Conservation (phyloP, 2,329 filamentous ascomycete genomes). For the Teratosphaeria gauchensis region DNA sequence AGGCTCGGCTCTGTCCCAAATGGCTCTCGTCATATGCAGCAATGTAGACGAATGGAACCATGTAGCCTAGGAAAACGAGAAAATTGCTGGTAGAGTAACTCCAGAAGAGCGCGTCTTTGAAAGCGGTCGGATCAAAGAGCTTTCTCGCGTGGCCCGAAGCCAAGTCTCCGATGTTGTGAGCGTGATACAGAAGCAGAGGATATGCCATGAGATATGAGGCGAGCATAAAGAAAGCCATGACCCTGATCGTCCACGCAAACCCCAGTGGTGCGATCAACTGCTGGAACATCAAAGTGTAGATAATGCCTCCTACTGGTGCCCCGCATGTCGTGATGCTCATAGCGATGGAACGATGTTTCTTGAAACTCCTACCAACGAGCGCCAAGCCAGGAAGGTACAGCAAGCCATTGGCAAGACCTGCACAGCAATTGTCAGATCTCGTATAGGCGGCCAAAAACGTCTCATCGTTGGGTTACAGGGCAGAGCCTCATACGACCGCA, state of each 20-base stretch:
- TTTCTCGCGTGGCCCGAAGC: constrained; percentile 17
- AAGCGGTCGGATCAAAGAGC: constrained; percentile 31
- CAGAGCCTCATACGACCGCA: not conserved
- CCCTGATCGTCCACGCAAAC: constrained; percentile 54
- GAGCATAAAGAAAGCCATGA: constrained; percentile 51
- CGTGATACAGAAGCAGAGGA: constrained; percentile 25
- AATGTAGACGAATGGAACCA: constrained; percentile 35
- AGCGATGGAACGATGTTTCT: constrained; percentile 48
- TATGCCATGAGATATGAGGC: constrained; percentile 30
- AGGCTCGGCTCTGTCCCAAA: constrained; percentile 34
- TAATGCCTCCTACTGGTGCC: constrained; percentile 50
- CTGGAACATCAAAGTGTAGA: constrained; percentile 44
- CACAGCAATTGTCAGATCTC: not conserved
- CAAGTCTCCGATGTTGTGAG: constrained; percentile 22
- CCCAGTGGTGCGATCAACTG: constrained; percentile 49
- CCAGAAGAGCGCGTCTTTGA: constrained; percentile 31
- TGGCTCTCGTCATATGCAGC: constrained; percentile 27
- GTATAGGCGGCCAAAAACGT: not conserved
- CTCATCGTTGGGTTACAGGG: constrained; percentile 28
- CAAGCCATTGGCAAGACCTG: constrained; percentile 25
- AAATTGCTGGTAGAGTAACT: constrained; percentile 25
- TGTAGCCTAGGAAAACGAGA: constrained; percentile 25
- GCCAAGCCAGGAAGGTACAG: constrained; percentile 29
- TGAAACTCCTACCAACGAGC: constrained; percentile 44
- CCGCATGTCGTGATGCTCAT: constrained; percentile 52